These are phyloP conservation scores for Austroboletus eburneus DNA, from an alignment of 768 basidiomycete genomes.

Conservation along the genomic window DNA sequence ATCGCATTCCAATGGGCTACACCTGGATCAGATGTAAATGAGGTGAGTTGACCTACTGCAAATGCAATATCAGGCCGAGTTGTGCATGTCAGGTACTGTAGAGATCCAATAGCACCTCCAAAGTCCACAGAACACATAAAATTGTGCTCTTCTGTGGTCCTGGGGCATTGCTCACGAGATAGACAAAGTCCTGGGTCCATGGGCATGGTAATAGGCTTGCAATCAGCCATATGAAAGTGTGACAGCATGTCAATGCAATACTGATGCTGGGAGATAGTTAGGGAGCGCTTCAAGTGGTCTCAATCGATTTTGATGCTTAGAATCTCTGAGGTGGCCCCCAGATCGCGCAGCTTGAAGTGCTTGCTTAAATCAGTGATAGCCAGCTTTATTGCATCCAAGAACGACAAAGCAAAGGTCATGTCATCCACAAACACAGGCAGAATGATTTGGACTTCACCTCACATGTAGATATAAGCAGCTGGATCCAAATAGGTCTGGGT, in stretches of 20 bases:
- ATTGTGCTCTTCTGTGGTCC: neutral
- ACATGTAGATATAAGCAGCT: no score
- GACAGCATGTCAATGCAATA: constrained; percentile 19
- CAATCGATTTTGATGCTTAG: constrained; percentile 21
- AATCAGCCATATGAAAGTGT: constrained; percentile 20
- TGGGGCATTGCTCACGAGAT: neutral
- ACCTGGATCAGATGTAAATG: constrained; percentile 16
- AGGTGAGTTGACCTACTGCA: constrained; percentile 9
- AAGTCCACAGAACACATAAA: constrained; percentile 15
- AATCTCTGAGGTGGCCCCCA: constrained; percentile 15
- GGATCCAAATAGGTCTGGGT: no score
- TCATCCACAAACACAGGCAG: no score
- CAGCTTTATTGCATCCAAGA: no score
- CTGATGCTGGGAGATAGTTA: constrained; percentile 16
- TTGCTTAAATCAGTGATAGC: neutral
- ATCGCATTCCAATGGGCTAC: constrained; percentile 17
- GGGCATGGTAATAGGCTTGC: constrained; percentile 17
- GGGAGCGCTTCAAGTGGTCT: constrained; percentile 3
- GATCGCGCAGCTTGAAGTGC: constrained; percentile 10
- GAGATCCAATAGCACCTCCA: constrained; percentile 4
- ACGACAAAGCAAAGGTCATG: no score
- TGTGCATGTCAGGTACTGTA: constrained; percentile 10
- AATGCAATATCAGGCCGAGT: constrained; percentile 24
- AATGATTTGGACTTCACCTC: no score
- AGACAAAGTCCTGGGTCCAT: constrained; percentile 9